A percentile compares a stretch with the other conserved stretches of the same genome.
Conservation (phyloP, 352 stramenopile species). For the Phytophthora hibernalis region DNA sequence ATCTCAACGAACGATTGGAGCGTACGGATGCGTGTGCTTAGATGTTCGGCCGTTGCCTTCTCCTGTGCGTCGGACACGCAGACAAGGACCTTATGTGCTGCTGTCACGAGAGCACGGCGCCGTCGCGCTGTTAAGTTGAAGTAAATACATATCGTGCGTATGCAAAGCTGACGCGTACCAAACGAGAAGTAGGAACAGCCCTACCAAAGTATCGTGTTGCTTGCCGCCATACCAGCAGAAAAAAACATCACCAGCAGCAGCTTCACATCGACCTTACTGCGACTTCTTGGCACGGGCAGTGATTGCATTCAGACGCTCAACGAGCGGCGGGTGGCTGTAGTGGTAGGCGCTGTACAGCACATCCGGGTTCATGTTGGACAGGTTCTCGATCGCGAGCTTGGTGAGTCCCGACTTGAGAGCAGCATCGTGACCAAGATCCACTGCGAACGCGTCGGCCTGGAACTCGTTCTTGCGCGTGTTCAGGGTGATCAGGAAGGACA, state of each 20-base stretch:
- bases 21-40: conserved; percentile 32
- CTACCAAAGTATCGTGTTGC: conserved; percentile 13
- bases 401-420: conserved; percentile 94
- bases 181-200: not conserved
- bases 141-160: conserved; percentile 35
- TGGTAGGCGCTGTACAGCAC: conserved; percentile 95
- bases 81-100: conserved; percentile 19
- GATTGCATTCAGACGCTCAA: conserved; percentile 96
- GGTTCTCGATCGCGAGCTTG: conserved; percentile 98
- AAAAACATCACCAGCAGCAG: not conserved
- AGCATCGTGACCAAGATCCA: conserved; percentile 90
- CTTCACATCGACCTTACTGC: conserved; percentile 34
- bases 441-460: conserved; percentile 94
- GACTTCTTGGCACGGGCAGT: conserved; percentile 64
- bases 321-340: conserved; percentile 97
- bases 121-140: conserved; percentile 26
- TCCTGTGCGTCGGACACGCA: conserved; percentile 17
- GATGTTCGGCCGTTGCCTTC: conserved; percentile 22
- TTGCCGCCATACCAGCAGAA: not conserved
- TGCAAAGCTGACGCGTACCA: not conserved
- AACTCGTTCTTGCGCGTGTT: conserved; percentile 87
- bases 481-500: conserved; percentile 80
- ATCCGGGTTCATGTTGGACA: conserved; percentile 97
- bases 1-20: conserved; percentile 18
- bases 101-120: conserved; percentile 17